Percentiles rank a stretch among this genome's conserved stretches.
Evolutionary conservation across 163 green algal genomes (phyloP).

Genomic region (Volvox carteri): DNA sequence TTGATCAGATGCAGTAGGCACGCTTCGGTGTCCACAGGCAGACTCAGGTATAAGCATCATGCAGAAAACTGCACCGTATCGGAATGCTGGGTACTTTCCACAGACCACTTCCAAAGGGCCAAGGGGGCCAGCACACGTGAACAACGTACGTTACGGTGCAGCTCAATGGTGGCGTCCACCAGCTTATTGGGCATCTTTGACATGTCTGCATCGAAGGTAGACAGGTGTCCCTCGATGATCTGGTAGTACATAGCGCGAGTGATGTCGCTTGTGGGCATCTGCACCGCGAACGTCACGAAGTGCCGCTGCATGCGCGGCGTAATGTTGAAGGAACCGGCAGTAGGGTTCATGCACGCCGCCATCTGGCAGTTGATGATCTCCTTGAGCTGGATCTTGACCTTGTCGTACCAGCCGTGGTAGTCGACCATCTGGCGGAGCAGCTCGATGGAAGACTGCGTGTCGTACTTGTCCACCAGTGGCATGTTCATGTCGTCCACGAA

Average conservation of each 20-base stretch:
- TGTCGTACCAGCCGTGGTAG: conserved; percentile 93
- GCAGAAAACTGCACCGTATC: no score
- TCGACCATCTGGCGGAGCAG: conserved; percentile 92
- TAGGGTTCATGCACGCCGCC: conserved; percentile 94
- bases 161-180: conserved; percentile 88
- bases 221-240: conserved; percentile 87
- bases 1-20: no score
- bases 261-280: conserved; percentile 88
- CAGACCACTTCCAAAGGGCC: no score
- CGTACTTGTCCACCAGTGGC: conserved; percentile 96
- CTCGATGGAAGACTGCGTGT: conserved; percentile 93
- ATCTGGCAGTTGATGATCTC: conserved; percentile 91
- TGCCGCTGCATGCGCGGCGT: conserved; percentile 95
- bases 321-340: conserved; percentile 92
- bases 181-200: conserved; percentile 77
- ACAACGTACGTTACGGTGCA: conserved; percentile 76
- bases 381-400: conserved; percentile 88
- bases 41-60: no score
- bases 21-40: no score
- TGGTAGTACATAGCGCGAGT: conserved; percentile 84
- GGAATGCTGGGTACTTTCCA: not conserved
- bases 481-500: conserved; percentile 97
- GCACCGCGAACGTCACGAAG: conserved; percentile 93
- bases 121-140: not conserved
- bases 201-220: conserved; percentile 80